These are phyloP conservation scores for Corrigiola litoralis DNA, from an alignment of 179 eudicot genomes.

Conservation along the genomic window DNA sequence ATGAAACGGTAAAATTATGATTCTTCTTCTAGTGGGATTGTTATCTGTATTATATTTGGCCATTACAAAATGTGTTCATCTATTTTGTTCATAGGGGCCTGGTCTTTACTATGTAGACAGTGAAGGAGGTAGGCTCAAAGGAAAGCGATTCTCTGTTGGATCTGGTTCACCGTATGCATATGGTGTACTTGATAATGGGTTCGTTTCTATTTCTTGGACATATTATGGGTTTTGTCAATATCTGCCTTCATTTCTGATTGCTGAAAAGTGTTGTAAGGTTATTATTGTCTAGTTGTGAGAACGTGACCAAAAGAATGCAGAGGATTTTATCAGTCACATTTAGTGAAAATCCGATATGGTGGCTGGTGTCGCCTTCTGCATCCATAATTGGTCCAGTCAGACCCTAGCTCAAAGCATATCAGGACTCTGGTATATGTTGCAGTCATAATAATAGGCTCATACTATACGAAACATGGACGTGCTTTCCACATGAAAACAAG, in stretches of 20 bases:
- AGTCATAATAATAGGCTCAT: too few relatives aligned
- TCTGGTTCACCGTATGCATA: slow-evolving; percentile 99
- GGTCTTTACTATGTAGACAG: slow-evolving; percentile 96
- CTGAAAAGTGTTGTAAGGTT: too few relatives aligned
- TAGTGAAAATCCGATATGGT: not conserved
- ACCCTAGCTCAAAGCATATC: too few relatives aligned
- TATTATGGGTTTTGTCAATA: not conserved
- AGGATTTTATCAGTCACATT: not conserved
- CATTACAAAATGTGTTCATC: not conserved
- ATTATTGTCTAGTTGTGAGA: not conserved
- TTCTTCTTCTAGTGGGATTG: not conserved
- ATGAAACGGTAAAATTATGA: slow-evolving; percentile 60
- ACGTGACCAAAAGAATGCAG: not conserved
- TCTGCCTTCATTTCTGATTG: not conserved
- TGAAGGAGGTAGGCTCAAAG: slow-evolving; percentile 98
- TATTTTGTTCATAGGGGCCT: slow-evolving; percentile 64
- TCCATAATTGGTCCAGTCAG: too few relatives aligned
- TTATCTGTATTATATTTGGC: not conserved
- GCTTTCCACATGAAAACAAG: too few relatives aligned
- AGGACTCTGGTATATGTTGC: too few relatives aligned
- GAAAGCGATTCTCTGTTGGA: slow-evolving; percentile 89
- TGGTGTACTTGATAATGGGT: slow-evolving; percentile 97
- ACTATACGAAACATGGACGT: too few relatives aligned
- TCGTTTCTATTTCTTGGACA: slow-evolving; percentile 20
- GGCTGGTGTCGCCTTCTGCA: not conserved